phyloP scores from a whole-genome alignment of 2,329 filamentous ascomycete species.

The Cadophora sp. region DNA sequence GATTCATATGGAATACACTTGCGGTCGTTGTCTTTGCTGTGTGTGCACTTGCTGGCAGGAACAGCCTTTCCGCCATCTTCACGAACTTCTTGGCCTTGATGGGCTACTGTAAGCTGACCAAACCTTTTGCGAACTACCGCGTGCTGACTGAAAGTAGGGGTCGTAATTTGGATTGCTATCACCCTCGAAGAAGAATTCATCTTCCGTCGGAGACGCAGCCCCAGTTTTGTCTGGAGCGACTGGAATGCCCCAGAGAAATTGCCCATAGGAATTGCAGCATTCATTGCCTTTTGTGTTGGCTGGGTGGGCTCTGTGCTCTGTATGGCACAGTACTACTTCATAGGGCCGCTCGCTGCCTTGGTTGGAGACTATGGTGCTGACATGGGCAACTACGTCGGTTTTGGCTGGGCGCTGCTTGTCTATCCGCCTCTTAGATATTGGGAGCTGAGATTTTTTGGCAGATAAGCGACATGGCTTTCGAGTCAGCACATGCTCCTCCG shows the following conservation, averaged over 20 bases:
- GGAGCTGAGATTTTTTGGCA: constrained; percentile 44
- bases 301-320: constrained; percentile 70
- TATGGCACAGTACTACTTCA: constrained; percentile 74
- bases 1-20: constrained; percentile 69
- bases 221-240: constrained; percentile 62
- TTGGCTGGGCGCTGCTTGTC: constrained; percentile 62
- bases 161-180: constrained; percentile 69
- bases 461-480: too few species aligned
- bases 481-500: background rate
- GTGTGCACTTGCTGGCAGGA: constrained; percentile 67
- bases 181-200: constrained; percentile 66
- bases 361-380: constrained; percentile 53
- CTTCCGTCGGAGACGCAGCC: constrained; percentile 54
- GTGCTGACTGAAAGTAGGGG: constrained; percentile 42
- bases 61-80: constrained; percentile 67
- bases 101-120: constrained; percentile 62
- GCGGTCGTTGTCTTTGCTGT: constrained; percentile 68
- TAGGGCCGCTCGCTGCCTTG: constrained; percentile 62
- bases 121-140: background rate
- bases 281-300: constrained; percentile 66
- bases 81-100: constrained; percentile 74
- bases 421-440: constrained; percentile 52
- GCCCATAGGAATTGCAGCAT: constrained; percentile 66
- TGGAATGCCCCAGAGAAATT: constrained; percentile 66
- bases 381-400: constrained; percentile 54